A percentile compares a stretch with the other conserved stretches of the same genome.
phyloP scores from a whole-genome alignment of 805 yeast genomes.

The Dipodascopsis uninucleata region DNA sequence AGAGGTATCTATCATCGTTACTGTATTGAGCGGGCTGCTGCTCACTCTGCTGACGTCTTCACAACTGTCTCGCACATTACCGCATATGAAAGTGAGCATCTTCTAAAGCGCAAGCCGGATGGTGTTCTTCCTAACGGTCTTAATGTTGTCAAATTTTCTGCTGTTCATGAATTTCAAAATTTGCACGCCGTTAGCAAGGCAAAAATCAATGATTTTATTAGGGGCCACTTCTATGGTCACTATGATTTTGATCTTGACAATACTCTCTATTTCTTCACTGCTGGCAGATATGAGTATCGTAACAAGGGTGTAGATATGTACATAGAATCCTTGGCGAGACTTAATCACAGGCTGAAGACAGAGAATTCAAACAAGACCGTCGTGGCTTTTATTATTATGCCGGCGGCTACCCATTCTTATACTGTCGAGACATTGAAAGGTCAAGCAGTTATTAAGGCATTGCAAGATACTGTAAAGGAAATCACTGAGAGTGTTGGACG shows the following conservation, averaged over 20 bases:
- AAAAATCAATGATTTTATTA: conserved; percentile 86
- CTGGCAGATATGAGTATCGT: conserved; percentile 95
- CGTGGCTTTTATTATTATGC: conserved; percentile 97
- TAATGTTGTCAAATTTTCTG: conserved; percentile 92
- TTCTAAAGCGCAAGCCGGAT: conserved; percentile 92
- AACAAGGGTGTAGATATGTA: conserved; percentile 96
- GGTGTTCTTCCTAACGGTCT: conserved; percentile 97
- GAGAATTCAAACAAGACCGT: conserved; percentile 84
- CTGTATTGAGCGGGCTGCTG: conserved; percentile 94
- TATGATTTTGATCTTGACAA: conserved; percentile 91
- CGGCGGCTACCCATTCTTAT: conserved; percentile 88
- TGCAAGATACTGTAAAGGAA: conserved; percentile 83
- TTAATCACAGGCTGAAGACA: conserved; percentile 81
- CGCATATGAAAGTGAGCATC: conserved; percentile 91
- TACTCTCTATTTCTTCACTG: conserved; percentile 90
- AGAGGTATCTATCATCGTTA: conserved; percentile 96
- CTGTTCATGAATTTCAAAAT: conserved; percentile 97
- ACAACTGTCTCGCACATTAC: conserved; percentile 97
- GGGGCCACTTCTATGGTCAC: conserved; percentile 97
- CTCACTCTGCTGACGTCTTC: conserved; percentile 93
- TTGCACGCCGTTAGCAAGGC: conserved; percentile 88
- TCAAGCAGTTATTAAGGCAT: conserved; percentile 90
- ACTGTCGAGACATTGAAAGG: conserved; percentile 94
- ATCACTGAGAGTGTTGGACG: conserved; percentile 83
- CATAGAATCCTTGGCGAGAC: conserved; percentile 86